Evolutionary conservation across 2,329 filamentous ascomycete species (phyloP).

Genomic region (Pestalotiopsis sp.): DNA sequence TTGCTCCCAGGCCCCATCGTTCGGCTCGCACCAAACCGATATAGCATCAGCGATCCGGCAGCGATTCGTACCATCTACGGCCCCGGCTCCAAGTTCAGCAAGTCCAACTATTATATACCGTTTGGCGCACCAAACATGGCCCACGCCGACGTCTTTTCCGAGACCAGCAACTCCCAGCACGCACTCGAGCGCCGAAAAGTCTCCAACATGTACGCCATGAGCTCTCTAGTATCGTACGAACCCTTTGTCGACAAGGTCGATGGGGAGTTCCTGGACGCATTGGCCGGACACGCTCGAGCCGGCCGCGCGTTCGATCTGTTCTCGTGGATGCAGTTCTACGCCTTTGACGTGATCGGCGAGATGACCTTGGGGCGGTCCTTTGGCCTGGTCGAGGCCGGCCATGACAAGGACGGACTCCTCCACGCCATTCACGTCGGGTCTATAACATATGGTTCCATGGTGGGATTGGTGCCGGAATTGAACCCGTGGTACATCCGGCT

Average conservation of each 20-base stretch:
- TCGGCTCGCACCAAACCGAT: conserved; percentile 49
- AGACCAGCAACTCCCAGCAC: conserved; percentile 29
- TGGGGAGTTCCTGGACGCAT: conserved; percentile 27
- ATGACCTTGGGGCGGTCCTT: conserved; percentile 23
- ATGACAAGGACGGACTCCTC: conserved; percentile 20
- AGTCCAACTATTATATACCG: conserved; percentile 35
- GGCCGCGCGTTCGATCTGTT: conserved; percentile 27
- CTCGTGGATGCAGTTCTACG: conserved; percentile 23
- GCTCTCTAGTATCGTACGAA: conserved; percentile 35
- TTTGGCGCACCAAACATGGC: conserved; percentile 20
- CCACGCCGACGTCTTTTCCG: conserved; percentile 27
- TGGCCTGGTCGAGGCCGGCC: conserved; percentile 26
- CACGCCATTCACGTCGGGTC: not conserved
- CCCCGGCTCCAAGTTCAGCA: conserved; percentile 34
- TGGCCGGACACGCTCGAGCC: conserved; percentile 25
- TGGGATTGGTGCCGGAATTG: conserved; percentile 24
- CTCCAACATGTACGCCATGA: conserved; percentile 34
- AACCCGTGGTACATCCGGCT: conserved; percentile 16
- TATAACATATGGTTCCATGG: conserved; percentile 23
- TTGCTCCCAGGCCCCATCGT: conserved; percentile 38
- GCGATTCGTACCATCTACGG: conserved; percentile 46
- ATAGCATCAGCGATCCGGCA: conserved; percentile 43
- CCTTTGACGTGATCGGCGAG: conserved; percentile 27
- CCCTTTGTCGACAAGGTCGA: conserved; percentile 35
- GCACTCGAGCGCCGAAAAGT: conserved; percentile 28